Conservation (phyloP, 495 filamentous ascomycete genomes). For the Venustampulla echinocandica region DNA sequence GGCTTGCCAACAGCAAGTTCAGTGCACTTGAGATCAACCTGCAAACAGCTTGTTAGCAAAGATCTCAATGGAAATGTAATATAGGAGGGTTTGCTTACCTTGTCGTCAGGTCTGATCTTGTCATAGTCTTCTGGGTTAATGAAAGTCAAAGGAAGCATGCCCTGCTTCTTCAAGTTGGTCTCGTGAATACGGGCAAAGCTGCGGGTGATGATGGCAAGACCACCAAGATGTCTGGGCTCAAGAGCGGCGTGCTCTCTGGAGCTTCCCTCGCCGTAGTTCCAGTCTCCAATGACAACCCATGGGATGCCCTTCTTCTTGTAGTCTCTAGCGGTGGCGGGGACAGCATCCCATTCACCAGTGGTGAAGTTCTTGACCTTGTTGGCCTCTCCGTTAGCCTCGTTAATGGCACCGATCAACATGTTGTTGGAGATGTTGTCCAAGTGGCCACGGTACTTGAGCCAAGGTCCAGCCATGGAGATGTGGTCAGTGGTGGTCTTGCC, state of each 20-base stretch:
- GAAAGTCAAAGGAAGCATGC: constrained; percentile 98
- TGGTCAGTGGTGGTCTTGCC: constrained; percentile 99
- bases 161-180: constrained; percentile 99
- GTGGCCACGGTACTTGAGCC: constrained; percentile 99
- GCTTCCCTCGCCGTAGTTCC: constrained; percentile 98
- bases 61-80: constrained; percentile 12
- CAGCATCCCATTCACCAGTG: constrained; percentile 73
- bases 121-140: constrained; percentile 93
- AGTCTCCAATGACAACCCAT: constrained; percentile 99
- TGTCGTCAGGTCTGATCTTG: constrained; percentile 89
- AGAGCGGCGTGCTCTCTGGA: constrained; percentile 97
- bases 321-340: constrained; percentile 91
- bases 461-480: constrained; percentile 98
- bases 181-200: constrained; percentile 99
- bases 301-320: constrained; percentile 94
- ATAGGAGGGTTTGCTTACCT: constrained; percentile 28
- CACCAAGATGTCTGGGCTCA: constrained; percentile 94
- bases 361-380: constrained; percentile 96
- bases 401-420: constrained; percentile 98
- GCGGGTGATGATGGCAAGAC: constrained; percentile 92
- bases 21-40: constrained; percentile 79
- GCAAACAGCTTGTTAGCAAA: not conserved
- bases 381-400: constrained; percentile 89
- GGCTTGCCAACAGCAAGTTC: constrained; percentile 91
- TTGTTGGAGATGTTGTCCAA: constrained; percentile 99